Conservation (phyloP, 208 protist species). For the Leishmania gerbilli region DNA sequence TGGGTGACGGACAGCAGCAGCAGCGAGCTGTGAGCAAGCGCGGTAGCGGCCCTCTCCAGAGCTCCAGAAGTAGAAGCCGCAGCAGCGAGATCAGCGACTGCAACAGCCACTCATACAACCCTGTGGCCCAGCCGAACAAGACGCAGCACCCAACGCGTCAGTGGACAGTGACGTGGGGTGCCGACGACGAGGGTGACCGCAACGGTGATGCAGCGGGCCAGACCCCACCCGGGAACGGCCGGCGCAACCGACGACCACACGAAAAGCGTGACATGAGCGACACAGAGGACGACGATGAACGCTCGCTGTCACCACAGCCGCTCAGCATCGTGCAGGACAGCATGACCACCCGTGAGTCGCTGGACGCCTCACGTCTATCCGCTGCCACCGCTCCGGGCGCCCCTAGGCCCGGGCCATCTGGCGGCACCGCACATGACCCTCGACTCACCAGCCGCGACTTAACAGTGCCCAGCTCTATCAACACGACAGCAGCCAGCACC, state of each 20-base stretch:
- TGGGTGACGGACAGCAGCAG: not conserved
- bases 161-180: not conserved
- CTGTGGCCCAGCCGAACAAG: not conserved
- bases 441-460: slow-evolving; percentile 20
- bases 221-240: not conserved
- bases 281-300: slow-evolving; percentile 9
- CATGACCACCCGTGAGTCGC: slow-evolving; percentile 7
- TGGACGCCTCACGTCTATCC: not conserved
- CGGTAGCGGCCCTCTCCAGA: not conserved
- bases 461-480: slow-evolving; percentile 3
- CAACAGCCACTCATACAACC: not conserved
- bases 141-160: not conserved
- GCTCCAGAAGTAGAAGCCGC: not conserved
- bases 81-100: not conserved
- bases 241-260: not conserved
- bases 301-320: slow-evolving; percentile 7
- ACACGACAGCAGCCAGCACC: not conserved
- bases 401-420: not conserved
- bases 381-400: not conserved
- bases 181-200: not conserved
- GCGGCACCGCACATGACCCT: not conserved
- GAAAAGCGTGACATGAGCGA: not conserved
- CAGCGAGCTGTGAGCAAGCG: not conserved
- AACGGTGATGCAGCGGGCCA: not conserved
- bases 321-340: slow-evolving; percentile 25